Base-by-base conservation (phyloP, 257 asterid genomes). In the Solanum rostratum region DNA sequence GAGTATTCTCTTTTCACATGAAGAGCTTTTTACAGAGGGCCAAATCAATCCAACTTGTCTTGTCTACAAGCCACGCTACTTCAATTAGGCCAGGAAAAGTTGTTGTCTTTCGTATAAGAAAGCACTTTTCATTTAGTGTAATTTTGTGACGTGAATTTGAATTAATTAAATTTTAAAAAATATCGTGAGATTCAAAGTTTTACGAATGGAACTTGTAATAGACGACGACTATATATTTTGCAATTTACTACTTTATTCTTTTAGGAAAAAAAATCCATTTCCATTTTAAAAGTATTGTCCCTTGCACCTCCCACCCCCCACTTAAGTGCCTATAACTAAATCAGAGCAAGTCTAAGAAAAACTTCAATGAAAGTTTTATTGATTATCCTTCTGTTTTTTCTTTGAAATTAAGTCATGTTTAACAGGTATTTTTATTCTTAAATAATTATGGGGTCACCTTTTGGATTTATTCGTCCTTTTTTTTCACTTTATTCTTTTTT, bases 111-210 rank as follows among this genome's bases (percentile, higher is more conserved):
- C 2, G 1, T 8, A 16, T 57, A 57, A 57, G 7, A 20, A 33
- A 68, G 14, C 3, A 7, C 3, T 18, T 30, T 66, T 6, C 12
- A 8, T 16, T 16, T 6, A 65, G 43, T 29, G 3, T 1, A 0
- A 22, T 10, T 30, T 66, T 66, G 3, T 0, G 0, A 0, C 5
- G 10, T 7, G 4, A 30, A 30, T 66, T 30, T 30, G 3, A 30
- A 15, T 66, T 29, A 27, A 8, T 27, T 0, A 0, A 0, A 6
- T 16, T 12, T 29, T 0, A 62, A 62, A 2, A 5, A 0, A 24
- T 52, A 7, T 14, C 1, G 3, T 53, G 10, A 18, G 0, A 2
- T 29, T 63, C 14, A 63, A 63, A 29, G 0, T 63, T 63, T 1
- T 2, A 63, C 0, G 16, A 27, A 6, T 27, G 10, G 6, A 22